Base-by-base conservation (phyloP, 768 basidiomycete genomes). In the Phaeolepiota aurea region DNA sequence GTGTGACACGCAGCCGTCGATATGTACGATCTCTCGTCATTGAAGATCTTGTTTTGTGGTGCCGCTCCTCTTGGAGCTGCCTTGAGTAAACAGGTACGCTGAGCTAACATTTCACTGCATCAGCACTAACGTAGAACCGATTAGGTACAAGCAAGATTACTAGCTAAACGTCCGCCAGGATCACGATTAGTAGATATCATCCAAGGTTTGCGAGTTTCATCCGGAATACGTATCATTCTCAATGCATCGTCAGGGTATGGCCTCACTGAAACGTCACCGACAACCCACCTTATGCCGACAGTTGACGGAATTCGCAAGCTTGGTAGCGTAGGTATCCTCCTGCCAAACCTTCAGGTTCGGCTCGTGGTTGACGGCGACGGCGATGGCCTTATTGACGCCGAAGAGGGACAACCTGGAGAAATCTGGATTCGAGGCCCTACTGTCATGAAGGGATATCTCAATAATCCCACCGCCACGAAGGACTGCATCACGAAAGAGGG, bases 381-480 rank as follows among this genome's bases (percentile, higher is more conserved):
- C 18, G 66, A 72, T 7, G 68, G 61, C 9, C 52, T 63, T 3
- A 52, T 64, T 9, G 77, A 79, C 14, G 74, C 72, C 2, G 54
- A 57, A 5, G 62, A 63, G 32, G 80, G 80, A 0, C 66, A 79
- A 41, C 64, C 74, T 0, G 89, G 91, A 12, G 90, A 93, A 57
- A 56, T 94, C 13, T 92, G 88, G 87, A 41, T 92, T 2, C 71
- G 78, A 36, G 88, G 89, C 0, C 80, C 83, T 3, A 74, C 66
- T 1, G 65, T 92, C 28, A 90, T 91, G 86, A 90, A 87, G 68
- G 87, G 89, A 7, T 92, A 92, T 51, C 59, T 83, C 46, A 79
- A 79, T 49, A 87, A 92, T 45, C 62, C 66, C 2, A 62, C 64
- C 20, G 87, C 89, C 3, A 93, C 88, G 1, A 61, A 64, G 16